Percentiles rank a stretch among this genome's conserved stretches.
These are phyloP conservation scores for Eucalyptus sp. DNA, from an alignment of 345 rosid species.

Conservation along the genomic window DNA sequence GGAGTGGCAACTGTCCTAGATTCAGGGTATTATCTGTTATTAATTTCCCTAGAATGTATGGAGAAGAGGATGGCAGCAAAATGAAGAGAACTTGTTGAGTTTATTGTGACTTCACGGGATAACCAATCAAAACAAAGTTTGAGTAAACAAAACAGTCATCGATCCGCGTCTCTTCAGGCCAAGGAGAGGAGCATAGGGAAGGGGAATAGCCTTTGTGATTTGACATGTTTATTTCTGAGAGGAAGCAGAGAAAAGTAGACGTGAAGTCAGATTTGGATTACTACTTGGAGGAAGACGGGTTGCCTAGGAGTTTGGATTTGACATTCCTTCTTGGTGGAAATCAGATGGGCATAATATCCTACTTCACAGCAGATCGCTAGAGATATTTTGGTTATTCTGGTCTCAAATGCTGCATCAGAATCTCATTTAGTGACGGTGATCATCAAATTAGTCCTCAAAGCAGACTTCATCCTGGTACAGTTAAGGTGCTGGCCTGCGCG, in stretches of 20 bases:
- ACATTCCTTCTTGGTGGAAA: neutral
- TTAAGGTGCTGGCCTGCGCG: neutral
- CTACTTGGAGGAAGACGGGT: neutral
- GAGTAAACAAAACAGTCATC: neutral
- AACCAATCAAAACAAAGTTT: neutral
- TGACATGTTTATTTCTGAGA: neutral
- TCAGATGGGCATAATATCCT: neutral
- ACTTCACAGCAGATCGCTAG: neutral
- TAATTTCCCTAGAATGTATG: neutral
- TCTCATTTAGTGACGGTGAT: neutral
- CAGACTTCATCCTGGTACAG: neutral
- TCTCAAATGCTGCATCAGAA: neutral
- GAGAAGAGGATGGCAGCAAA: neutral
- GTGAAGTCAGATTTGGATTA: neutral
- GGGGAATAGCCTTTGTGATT: neutral
- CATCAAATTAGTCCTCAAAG: neutral
- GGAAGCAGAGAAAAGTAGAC: neutral
- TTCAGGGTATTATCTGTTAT: neutral
- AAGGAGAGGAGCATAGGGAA: neutral
- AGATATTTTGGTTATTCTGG: neutral
- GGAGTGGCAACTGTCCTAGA: neutral
- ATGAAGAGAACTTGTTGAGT: neutral
- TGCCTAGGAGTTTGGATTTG: neutral
- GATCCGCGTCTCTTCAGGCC: neutral
- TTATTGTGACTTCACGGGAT: neutral